Evolutionary conservation across 768 basidiomycete genomes (phyloP), one percentile per base, ranked within the genome.

Genomic region (Phylloporus arenicola): DNA sequence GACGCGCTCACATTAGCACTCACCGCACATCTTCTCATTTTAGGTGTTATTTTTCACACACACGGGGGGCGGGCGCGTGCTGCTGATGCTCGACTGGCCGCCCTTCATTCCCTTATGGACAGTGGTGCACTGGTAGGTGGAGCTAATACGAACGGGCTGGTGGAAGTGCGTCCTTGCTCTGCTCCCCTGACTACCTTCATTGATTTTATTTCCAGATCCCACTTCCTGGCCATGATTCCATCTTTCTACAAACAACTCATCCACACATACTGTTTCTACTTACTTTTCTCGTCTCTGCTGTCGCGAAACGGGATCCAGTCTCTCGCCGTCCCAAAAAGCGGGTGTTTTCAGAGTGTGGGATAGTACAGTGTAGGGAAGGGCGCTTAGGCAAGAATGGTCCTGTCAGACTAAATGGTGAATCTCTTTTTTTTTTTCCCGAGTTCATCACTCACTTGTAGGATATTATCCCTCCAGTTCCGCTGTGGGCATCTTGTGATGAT

Each of bases 321-420:
- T 89, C 87, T 35, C 74, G 85, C 22, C 83, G 80, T 47, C 88
- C 88, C 4, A 86, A 84, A 69, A 75, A 83, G 51, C 82, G 79
- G 42, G 69, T 86, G 0, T 91, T 88, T 67, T 81, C 85, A 0
- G 64, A 64, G 6, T 86, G 86, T 53, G 88, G 86, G 0, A 44
- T 86, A 7, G 63, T 47, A 25, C 70, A 19, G 64, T 76, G 19
- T 70, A 76, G 51, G 76, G 47, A 73, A 71, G 48, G 82, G 78
- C 59, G 59, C 71, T 43, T 64, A 57, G 44, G 75, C 14, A 58
- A 42, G 27, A 56, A 44, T 10, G 57, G 53, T 43, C 33, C 48
- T 19, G 31, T 53, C 37, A 38, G 35, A 38, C 20, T 56, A 43
- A 53, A 60, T 27, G 52, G 64, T 65, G 30, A 43, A 8, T 25